Base-by-base conservation (phyloP, 2,329 filamentous ascomycete genomes). In the Penicillium olsonii region DNA sequence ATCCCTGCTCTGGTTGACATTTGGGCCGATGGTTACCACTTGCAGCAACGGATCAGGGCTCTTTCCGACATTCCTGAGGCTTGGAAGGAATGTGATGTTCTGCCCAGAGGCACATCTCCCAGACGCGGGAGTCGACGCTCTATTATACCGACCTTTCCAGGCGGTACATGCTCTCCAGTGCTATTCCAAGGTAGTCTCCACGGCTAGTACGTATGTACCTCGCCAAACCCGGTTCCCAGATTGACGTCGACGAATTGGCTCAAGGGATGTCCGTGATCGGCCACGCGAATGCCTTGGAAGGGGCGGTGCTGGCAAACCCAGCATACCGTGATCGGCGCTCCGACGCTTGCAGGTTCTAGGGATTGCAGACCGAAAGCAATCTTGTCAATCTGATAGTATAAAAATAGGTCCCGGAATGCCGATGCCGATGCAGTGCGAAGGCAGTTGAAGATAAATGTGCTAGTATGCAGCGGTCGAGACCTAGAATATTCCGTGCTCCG, bases 231-330 rank as follows among this genome's bases (percentile, higher is more conserved):
- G 20, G 31, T 17, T 37, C 14, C 20, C 22, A 19, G 11, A 14
- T 39, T 46, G n/a, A n/a, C n/a, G n/a, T n/a, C n/a, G n/a, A n/a
- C n/a, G n/a, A 35, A 22, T 18, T 26, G 4, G 37, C n/a, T 27
- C 42, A 50, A 50, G 47, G 37, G 42, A 45, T 50, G 11, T 24
- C 40, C 22, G 37, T 17, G 47, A 50, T 45, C 42, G 27, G 44
- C 47, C 15, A 1, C 20, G 15, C 37, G n/a, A 43, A 46, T 40
- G 14, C 35, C 45, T 48, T 31, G 37, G 53, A 52, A 59, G 48
- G 55, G 55, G 66, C 52, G 55, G 54, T 54, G 52, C 35, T 53
- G 52, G 63, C 55, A 56, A 41, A 61, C 56, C 52, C 41, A 44
- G 37, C 45, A 57, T 59, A 43, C 52, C 54, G 42, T 52, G 55